These are phyloP conservation scores for Lentinus brumalis DNA, from an alignment of 768 basidiomycete species.

Conservation along the genomic window DNA sequence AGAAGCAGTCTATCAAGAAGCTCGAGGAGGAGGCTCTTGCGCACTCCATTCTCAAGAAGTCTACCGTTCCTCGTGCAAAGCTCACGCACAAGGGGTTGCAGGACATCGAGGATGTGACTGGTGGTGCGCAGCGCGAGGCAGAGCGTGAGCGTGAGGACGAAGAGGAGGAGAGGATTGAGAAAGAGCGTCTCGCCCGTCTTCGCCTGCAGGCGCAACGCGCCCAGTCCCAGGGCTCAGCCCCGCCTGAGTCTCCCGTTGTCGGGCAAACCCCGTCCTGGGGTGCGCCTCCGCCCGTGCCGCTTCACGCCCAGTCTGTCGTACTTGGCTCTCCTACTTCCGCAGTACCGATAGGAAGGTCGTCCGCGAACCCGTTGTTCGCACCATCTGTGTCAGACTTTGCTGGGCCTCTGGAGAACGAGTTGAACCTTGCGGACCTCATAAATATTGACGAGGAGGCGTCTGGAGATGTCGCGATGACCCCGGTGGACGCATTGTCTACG, in stretches of 20 bases:
- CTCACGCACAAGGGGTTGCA: constrained; percentile 93
- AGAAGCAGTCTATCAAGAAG: constrained; percentile 77
- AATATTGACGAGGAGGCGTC: constrained; percentile 70
- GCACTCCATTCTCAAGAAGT: constrained; percentile 81
- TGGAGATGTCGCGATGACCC: constrained; percentile 36
- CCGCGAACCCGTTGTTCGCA: constrained; percentile 38
- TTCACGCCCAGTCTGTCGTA: constrained; percentile 33
- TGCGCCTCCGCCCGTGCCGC: constrained; percentile 57
- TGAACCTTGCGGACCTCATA: constrained; percentile 75
- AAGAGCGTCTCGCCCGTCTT: constrained; percentile 67
- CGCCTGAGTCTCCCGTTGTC: constrained; percentile 70
- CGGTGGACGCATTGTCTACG: constrained; percentile 16
- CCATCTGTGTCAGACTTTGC: constrained; percentile 44
- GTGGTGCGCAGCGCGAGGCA: constrained; percentile 47
- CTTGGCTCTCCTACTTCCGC: constrained; percentile 24
- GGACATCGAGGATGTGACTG: constrained; percentile 82
- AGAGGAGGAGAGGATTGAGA: constrained; percentile 59
- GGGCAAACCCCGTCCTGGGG: constrained; percentile 55
- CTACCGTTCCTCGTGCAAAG: constrained; percentile 67
- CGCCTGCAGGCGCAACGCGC: constrained; percentile 42
- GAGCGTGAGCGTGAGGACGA: constrained; percentile 61
- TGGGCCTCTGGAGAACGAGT: constrained; percentile 52
- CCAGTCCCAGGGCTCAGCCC: constrained; percentile 56
- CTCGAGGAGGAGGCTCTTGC: constrained; percentile 82
- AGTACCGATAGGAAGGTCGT: constrained; percentile 29